Conservation (phyloP, 768 basidiomycete genomes). For the Cystobasidium onofrii region DNA sequence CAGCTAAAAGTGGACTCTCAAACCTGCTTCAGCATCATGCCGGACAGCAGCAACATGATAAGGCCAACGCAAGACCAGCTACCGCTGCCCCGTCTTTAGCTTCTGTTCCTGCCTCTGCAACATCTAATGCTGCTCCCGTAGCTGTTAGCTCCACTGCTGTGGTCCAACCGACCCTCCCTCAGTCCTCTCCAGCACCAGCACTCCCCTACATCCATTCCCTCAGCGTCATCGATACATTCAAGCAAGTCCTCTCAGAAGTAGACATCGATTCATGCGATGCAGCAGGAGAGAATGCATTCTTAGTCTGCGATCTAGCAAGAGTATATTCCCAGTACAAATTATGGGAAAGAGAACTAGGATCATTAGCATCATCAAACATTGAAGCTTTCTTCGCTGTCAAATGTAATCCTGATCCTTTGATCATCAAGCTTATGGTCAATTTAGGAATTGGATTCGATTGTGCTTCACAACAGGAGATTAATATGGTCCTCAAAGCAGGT, state of each 20-base stretch:
- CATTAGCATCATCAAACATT: too few species aligned
- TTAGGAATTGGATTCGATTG: constrained; percentile 94
- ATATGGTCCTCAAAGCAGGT: constrained; percentile 59
- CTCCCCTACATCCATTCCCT: constrained; percentile 20
- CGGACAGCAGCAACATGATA: too few species aligned
- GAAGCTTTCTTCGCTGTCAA: constrained; percentile 63
- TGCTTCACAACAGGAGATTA: constrained; percentile 88
- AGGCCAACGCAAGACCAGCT: background rate
- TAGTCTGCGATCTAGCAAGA: constrained; percentile 83
- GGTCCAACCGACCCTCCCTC: too few species aligned
- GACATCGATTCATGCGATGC: constrained; percentile 43
- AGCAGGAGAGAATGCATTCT: constrained; percentile 88
- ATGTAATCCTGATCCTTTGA: constrained; percentile 94
- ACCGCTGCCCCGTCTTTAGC: background rate
- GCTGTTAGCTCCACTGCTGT: too few species aligned
- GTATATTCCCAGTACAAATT: constrained; percentile 76
- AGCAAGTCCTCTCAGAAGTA: constrained; percentile 30
- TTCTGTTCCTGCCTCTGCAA: background rate
- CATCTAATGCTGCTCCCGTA: too few species aligned
- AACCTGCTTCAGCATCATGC: background rate
- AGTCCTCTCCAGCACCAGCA: background rate
- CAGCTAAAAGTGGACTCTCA: background rate
- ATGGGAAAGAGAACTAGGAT: constrained; percentile 56
- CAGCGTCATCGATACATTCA: constrained; percentile 25
- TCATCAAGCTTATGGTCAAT: constrained; percentile 79